These are phyloP conservation scores for Hypoxylon sp. DNA, from an alignment of 2,329 filamentous ascomycete species.

Conservation along the genomic window DNA sequence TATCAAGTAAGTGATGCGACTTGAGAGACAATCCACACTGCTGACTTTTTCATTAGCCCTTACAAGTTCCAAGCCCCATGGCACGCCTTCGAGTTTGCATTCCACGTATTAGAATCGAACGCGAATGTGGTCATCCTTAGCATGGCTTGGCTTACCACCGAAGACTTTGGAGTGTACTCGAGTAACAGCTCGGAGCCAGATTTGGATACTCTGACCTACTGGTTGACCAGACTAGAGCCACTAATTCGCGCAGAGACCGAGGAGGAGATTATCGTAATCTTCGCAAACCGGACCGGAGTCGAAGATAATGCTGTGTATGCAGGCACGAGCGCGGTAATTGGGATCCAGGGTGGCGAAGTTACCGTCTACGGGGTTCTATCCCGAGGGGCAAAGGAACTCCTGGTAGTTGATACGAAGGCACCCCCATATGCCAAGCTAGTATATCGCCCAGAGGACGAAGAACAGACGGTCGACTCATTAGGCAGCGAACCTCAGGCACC, in stretches of 20 bases:
- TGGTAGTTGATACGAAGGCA: conserved; percentile 73
- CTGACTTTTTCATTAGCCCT: conserved; percentile 54
- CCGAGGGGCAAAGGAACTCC: conserved; percentile 74
- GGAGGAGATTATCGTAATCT: conserved; percentile 75
- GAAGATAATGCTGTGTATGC: conserved; percentile 77
- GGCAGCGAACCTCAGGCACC: conserved; percentile 10
- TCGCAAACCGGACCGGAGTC: conserved; percentile 77
- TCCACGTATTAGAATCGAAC: conserved; percentile 66
- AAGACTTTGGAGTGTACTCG: conserved; percentile 55
- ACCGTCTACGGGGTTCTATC: conserved; percentile 77
- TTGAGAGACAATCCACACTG: not conserved
- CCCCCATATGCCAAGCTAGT: conserved; percentile 62
- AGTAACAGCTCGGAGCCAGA: conserved; percentile 68
- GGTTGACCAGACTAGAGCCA: conserved; percentile 78
- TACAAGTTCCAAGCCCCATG: conserved; percentile 65
- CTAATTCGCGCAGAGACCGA: conserved; percentile 64
- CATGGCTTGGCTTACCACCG: conserved; percentile 82
- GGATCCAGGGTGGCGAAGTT: conserved; percentile 73
- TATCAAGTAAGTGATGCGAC: conserved; percentile 62
- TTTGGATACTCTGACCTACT: conserved; percentile 79
- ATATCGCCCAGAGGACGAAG: conserved; percentile 48
- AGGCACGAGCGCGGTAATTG: conserved; percentile 78
- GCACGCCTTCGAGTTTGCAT: conserved; percentile 64
- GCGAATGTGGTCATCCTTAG: conserved; percentile 75
- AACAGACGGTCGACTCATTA: conserved; percentile 18